Conservation (phyloP, 257 asterid species). For the Jaltomata sinuosa region DNA sequence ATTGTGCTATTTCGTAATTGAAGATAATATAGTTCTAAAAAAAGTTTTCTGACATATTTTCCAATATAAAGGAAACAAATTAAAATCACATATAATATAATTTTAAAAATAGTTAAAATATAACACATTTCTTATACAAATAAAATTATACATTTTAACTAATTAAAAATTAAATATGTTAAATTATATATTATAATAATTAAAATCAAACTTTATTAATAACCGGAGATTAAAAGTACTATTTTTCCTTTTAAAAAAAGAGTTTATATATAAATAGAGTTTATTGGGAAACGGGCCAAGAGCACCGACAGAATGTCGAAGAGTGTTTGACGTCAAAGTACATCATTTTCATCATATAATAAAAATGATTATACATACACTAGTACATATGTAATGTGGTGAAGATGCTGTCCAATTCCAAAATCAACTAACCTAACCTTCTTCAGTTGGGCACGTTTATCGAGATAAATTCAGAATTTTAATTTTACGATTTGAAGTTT, state of each 20-base stretch:
- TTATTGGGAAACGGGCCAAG: background rate
- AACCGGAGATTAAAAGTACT: background rate
- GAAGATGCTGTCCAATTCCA: slow-evolving; percentile 13
- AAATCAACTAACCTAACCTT: slow-evolving; percentile 16
- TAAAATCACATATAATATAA: too few relatives aligned
- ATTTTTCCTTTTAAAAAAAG: background rate
- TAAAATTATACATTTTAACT: too few relatives aligned
- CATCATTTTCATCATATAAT: slow-evolving; percentile 16
- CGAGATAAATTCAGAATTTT: background rate
- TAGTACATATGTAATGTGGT: background rate
- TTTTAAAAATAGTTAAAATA: too few relatives aligned
- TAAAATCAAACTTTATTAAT: background rate
- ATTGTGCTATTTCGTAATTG: too few relatives aligned
- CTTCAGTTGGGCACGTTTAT: too few relatives aligned
- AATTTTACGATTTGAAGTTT: too few relatives aligned
- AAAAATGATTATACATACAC: background rate
- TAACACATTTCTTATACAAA: too few relatives aligned
- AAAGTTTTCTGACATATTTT: too few relatives aligned
- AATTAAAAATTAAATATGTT: too few relatives aligned
- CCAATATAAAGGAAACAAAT: too few relatives aligned
- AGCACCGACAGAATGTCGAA: background rate
- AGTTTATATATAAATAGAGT: background rate
- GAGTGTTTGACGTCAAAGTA: background rate
- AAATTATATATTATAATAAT: background rate
- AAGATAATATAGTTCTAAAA: too few relatives aligned